Evolutionary conservation across 2,329 filamentous ascomycete species (phyloP), one percentile per base, ranked within the genome.

Genomic region (Dactylellina haptotyla): DNA sequence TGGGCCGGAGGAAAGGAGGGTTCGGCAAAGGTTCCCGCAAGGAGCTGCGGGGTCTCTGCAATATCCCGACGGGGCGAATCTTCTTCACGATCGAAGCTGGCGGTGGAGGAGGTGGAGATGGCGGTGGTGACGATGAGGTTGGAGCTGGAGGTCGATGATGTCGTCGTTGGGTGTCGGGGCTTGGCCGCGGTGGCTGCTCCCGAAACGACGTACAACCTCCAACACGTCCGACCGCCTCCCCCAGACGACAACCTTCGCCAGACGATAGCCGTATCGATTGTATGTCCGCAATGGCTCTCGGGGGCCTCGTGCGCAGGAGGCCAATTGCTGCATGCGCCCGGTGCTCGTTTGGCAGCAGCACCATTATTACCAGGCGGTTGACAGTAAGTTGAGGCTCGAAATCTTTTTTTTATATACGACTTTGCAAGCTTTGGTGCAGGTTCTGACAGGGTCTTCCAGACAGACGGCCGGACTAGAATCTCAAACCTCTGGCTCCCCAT

Each of bases 401-500:
- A 18, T 34, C 5, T 26, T 46, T 23, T 32, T 46, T 6, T 2
- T 23, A 12, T 16, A 28, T 25, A 8, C 12, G 14, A 25, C n/a
- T n/a, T 23, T 50, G n/a, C 18, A 9, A 18, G 28, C 3, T 6
- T 39, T 12, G 16, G 16, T 14, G 10, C n/a, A n/a, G n/a, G n/a
- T n/a, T 30, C 50, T 54, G 25, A 54, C 26, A 12, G 26, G 2
- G 1, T 8, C n/a, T 39, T 30, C 1, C 34, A 88, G 85, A 80
- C 80, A 76, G 86, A 89, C 81, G 82, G 84, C 48, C 82, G 87
- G 75, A 84, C 82, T 78, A 84, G 89, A 75, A 80, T 94, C 8
- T 94, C 92, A 2, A 88, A 84, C 48, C 86, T 93, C 80, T 97
- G 93, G 92, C 84, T 89, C 26, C 92, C 93, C 1, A 91, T 70